Evolutionary conservation across 352 stramenopile genomes (phyloP), one percentile per base, ranked within the genome.

Genomic region (Thraustochytrium striatum): DNA sequence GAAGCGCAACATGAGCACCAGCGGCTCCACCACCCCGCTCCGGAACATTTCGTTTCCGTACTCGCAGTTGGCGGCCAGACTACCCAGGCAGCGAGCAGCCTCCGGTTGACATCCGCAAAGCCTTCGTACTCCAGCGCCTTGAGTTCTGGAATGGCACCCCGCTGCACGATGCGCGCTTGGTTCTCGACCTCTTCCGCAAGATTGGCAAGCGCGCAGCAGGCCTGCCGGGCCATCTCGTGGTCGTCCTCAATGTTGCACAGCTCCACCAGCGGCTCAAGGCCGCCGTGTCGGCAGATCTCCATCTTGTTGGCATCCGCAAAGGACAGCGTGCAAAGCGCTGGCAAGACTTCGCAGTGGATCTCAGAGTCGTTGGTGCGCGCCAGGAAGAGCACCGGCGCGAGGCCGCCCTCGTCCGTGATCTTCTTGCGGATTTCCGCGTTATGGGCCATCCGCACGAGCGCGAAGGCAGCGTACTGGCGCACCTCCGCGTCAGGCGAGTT

Each of bases 311-410:
- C 88, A 73, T 97, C 92, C 35, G 87, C 65, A 80, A 97, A 97
- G 1, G 88, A 94, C 3, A 97, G 85, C 25, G 91, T 96, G 72
- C 91, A 96, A 73, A 97, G 90, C 35, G 91, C 93, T 3, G 92
- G 91, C 3, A 97, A 79, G 1, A 95, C 90, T 79, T 97, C 91
- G 30, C 89, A 85, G 75, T 98, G 92, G 39, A 98, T 93, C 41
- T 94, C 87, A 0, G 88, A 82, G 80, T 96, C 89, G 72, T 98
- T 91, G 13, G 91, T 98, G 39, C 93, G 85, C 2, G 92, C 91
- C 0, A 98, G 89, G 83, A 95, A 98, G 0, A 98, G 86, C n/a
- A 98, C 92, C 0, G 95, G 91, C 82, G 98, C 93, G 0, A 98
- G 86, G 2, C 93, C 94, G 21, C 94, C 94, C 83, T 97, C 93